Base-by-base conservation (phyloP, 2,329 filamentous ascomycete species). In the Verticillium klebahnii region DNA sequence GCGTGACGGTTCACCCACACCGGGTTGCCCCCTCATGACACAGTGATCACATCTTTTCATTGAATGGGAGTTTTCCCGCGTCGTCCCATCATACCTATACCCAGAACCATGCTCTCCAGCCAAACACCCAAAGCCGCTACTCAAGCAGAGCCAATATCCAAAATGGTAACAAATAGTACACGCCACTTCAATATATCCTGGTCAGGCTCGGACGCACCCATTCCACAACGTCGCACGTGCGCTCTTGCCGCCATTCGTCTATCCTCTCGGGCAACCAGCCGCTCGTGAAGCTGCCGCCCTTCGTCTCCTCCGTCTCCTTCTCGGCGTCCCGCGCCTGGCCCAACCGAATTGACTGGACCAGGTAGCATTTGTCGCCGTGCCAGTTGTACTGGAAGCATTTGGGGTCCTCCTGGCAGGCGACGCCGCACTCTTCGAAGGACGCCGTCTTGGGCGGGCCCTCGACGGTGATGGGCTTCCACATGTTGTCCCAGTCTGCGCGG, bases 361-460 rank as follows among this genome's bases (percentile, higher is more conserved):
- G 60, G 1, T 65, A 62, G 56, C 69, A 70, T 36, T 67, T 61
- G 12, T 62, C 60, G 9, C 64, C 63, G 29, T 65, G 63, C 64
- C 63, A 68, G 23, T 65, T 62, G 11, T 63, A 70, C 61, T 69
- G 68, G 31, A 69, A 61, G 56, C 69, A 70, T 19, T 31, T 15
- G 4, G 60, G n/a, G 45, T 64, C 61, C 17, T 63, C 60, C 54
- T 61, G 58, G 59, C 69, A 70, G 23, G 67, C 64, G 23, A 61
- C 55, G n/a, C 60, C 61, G 34, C 69, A 70, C 31, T 61, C 58
- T 9, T 63, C 64, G 40, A 65, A 60, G 9, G 58, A 62, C 40
- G 59, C 61, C 5, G 62, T 58, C 12, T 15, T 50, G 6, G 60
- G 45, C 5, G 60, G 52, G n/a, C 32, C 59, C 25, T 60, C 56